Conservation (phyloP, 2,329 filamentous ascomycete genomes). For the Xylariaceae sp. region DNA sequence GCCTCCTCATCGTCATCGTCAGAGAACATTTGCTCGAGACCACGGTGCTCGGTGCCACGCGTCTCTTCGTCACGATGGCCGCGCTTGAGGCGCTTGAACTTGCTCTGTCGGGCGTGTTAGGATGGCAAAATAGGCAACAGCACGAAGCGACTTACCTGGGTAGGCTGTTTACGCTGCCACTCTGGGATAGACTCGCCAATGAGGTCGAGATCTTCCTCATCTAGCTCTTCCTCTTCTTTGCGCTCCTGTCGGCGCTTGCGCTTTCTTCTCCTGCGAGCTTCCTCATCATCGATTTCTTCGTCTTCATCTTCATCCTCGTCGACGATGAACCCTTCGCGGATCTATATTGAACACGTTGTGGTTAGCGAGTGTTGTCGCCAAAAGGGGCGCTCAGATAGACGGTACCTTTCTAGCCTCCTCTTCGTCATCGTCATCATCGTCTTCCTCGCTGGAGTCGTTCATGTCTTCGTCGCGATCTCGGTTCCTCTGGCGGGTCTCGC, state of each 20-base stretch:
- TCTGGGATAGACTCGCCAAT: slow-evolving; percentile 80
- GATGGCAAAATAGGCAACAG: neutral
- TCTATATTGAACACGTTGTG: slow-evolving; percentile 44
- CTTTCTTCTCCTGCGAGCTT: slow-evolving; percentile 66
- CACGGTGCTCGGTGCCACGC: slow-evolving; percentile 60
- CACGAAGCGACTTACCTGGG: slow-evolving; percentile 57
- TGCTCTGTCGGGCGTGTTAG: slow-evolving; percentile 53
- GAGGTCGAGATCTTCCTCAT: slow-evolving; percentile 93
- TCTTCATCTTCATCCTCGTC: slow-evolving; percentile 76
- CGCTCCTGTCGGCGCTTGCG: slow-evolving; percentile 69
- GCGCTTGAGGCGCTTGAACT: slow-evolving; percentile 95
- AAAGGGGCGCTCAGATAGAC: slow-evolving; percentile 1
- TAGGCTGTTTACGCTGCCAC: slow-evolving; percentile 60
- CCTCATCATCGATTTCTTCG: slow-evolving; percentile 56
- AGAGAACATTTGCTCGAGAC: slow-evolving; percentile 88
- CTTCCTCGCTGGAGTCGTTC: slow-evolving; percentile 87
- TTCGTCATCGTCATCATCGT: slow-evolving; percentile 87
- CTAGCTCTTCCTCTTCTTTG: slow-evolving; percentile 81
- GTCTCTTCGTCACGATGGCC: slow-evolving; percentile 76
- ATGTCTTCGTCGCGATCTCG: slow-evolving; percentile 44
- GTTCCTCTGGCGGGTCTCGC: slow-evolving; percentile 49
- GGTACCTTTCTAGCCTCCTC: slow-evolving; percentile 74
- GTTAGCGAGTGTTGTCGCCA: slow-evolving; percentile 7
- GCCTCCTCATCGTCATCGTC: slow-evolving; percentile 80
- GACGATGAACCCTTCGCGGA: slow-evolving; percentile 93